Evolutionary conservation across 768 basidiomycete genomes (phyloP).

Genomic region (Trametes cingulata): DNA sequence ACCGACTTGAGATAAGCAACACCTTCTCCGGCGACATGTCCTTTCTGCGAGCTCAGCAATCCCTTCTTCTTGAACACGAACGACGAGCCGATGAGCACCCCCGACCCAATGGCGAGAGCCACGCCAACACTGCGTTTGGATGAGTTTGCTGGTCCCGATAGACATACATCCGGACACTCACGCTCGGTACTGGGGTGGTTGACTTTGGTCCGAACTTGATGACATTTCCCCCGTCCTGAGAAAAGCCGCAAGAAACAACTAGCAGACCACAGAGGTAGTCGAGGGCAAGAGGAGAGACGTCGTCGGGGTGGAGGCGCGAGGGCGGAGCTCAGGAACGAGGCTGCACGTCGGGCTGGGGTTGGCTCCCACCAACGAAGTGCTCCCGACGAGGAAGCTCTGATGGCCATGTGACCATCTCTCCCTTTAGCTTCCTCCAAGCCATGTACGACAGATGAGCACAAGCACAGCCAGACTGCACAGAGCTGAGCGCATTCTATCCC

Average conservation of each 20-base stretch:
- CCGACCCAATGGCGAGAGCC: constrained; percentile 40
- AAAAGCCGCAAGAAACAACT: not conserved
- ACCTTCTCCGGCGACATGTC: constrained; percentile 35
- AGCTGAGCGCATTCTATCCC: no score
- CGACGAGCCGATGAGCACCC: constrained; percentile 48
- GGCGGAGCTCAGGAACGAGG: not conserved
- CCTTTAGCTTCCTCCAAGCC: not conserved
- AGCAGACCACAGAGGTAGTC: not conserved
- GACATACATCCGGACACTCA: not conserved
- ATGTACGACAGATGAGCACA: no score
- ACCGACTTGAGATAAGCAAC: constrained; percentile 35
- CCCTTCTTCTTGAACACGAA: constrained; percentile 65
- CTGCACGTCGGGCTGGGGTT: not conserved
- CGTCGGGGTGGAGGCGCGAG: not conserved
- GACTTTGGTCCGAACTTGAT: not conserved
- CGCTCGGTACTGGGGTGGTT: constrained; percentile 7
- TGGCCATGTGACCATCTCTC: constrained; percentile 7
- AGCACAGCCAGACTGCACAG: no score
- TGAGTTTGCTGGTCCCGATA: no score
- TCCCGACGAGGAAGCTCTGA: constrained; percentile 9
- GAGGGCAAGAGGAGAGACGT: not conserved
- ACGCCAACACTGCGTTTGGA: constrained; percentile 30
- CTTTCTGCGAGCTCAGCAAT: constrained; percentile 33
- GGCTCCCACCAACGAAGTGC: constrained; percentile 3
- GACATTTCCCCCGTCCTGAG: not conserved